phyloP scores from a whole-genome alignment of 1,284 basidiomycete species.

The Pterula multifida region DNA sequence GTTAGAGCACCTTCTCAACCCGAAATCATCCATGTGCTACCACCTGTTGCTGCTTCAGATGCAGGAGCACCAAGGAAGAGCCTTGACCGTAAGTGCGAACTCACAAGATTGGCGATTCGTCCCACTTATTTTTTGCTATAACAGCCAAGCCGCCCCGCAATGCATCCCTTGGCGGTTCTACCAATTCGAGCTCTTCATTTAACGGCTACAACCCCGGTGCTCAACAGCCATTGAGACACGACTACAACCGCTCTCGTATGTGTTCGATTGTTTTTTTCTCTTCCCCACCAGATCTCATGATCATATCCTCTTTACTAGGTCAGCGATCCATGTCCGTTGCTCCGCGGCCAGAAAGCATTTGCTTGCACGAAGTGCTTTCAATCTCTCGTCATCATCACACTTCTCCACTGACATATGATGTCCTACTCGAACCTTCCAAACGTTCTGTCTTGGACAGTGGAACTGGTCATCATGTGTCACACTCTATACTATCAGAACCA shows the following conservation, averaged over 20 bases:
- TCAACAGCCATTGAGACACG: neutral
- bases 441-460: neutral
- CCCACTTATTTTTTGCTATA: no score
- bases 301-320: neutral
- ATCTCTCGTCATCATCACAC: slow-evolving; percentile 1
- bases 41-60: neutral
- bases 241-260: neutral
- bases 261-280: neutral
- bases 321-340: neutral
- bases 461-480: neutral
- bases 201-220: neutral
- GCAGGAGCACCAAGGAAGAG: neutral
- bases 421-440: neutral
- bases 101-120: no score
- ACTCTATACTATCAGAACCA: neutral
- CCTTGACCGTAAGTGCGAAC: neutral
- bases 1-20: neutral
- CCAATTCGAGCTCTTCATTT: neutral
- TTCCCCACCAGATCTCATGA: neutral
- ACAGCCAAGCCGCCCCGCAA: neutral
- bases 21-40: neutral
- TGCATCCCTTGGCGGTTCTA: neutral
- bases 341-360: neutral
- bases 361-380: neutral
- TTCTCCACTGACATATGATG: neutral